These are phyloP conservation scores for Cupressus sempervirens DNA, from an alignment of 75 land plant genomes.

Conservation along the genomic window DNA sequence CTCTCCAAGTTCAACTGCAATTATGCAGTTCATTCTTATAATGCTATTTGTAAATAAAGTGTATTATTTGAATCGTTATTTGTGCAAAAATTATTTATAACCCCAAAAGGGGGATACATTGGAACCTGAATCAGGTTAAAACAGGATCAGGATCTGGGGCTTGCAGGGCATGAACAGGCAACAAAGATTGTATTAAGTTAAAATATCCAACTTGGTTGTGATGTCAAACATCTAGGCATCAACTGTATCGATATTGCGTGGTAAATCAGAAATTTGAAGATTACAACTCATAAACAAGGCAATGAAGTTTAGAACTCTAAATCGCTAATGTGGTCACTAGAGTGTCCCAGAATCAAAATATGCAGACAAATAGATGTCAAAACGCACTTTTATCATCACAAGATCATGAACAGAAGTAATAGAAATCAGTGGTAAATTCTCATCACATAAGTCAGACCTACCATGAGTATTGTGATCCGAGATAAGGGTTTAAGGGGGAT, in stretches of 20 bases:
- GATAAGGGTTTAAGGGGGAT: neutral
- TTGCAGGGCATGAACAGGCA: neutral
- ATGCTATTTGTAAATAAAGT: too few relatives aligned
- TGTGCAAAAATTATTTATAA: too few relatives aligned
- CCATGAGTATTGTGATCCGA: neutral
- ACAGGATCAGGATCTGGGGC: too few relatives aligned
- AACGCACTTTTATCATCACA: neutral
- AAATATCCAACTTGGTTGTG: neutral
- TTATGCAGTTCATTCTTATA: too few relatives aligned
- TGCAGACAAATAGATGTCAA: neutral
- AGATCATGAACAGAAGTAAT: neutral
- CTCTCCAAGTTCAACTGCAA: too few relatives aligned
- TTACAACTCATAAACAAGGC: too few relatives aligned
- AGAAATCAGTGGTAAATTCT: neutral
- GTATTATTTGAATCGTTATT: too few relatives aligned
- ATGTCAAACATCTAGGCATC: neutral
- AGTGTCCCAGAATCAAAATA: neutral
- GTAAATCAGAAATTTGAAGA: neutral
- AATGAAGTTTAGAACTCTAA: neutral
- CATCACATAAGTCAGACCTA: neutral
- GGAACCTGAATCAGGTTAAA: too few relatives aligned
- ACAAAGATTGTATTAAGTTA: neutral
- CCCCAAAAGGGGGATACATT: too few relatives aligned
- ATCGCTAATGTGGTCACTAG: neutral
- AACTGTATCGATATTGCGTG: neutral